Conservation (phyloP, 2,329 filamentous ascomycete genomes). For the Alternaria hordeiaustralica region DNA sequence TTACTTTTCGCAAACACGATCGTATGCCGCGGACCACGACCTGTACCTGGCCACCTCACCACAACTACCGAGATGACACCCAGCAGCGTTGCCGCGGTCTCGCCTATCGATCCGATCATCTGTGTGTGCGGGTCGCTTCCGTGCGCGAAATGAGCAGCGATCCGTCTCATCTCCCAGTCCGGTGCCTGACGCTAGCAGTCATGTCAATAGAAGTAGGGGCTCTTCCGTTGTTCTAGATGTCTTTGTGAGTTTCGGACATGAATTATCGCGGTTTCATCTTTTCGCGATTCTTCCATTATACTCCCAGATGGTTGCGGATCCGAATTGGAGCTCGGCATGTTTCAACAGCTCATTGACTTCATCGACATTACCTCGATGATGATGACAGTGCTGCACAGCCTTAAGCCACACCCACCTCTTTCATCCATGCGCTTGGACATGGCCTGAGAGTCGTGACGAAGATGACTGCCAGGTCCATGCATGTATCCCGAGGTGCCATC, state of each 20-base stretch:
- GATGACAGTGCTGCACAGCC: neutral
- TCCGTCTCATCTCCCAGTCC: slow-evolving; percentile 4
- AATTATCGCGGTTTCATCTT: neutral
- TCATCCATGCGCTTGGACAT: neutral
- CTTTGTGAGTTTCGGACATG: neutral
- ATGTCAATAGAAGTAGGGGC: neutral
- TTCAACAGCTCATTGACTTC: neutral
- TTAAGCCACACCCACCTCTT: neutral
- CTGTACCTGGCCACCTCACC: neutral
- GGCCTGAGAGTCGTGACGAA: slow-evolving; percentile 9
- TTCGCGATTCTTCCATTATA: neutral
- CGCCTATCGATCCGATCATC: slow-evolving; percentile 1
- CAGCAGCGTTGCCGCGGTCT: neutral
- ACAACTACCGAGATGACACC: slow-evolving; percentile 1
- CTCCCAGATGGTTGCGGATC: neutral
- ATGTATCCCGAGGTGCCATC: neutral
- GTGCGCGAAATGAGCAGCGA: slow-evolving; percentile 2
- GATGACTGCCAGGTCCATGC: slow-evolving; percentile 5
- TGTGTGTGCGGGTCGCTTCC: neutral
- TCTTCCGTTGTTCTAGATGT: neutral
- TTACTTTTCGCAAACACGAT: slow-evolving; percentile 4
- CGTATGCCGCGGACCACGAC: neutral
- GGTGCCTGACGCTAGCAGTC: slow-evolving; percentile 7
- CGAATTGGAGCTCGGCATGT: neutral
- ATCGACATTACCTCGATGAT: neutral